Evolutionary conservation across 306 rosid genomes (phyloP).

Genomic region (Inga oerstediana): DNA sequence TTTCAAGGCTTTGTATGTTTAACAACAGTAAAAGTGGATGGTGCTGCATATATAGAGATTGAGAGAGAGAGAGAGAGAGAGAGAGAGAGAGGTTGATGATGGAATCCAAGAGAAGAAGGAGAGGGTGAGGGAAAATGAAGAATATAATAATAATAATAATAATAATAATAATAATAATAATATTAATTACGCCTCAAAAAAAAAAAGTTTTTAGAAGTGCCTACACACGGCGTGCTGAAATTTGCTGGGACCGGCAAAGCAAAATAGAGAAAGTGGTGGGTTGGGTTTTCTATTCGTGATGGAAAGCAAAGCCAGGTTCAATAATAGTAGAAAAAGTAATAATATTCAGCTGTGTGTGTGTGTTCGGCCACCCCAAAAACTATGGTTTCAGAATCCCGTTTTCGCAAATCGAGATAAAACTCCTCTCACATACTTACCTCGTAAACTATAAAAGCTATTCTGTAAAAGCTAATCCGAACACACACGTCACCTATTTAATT

Average conservation of each 20-base stretch:
- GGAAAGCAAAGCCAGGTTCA: conserved; percentile 34
- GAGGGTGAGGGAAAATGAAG: not conserved
- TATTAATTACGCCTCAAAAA: not conserved
- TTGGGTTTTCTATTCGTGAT: conserved; percentile 27
- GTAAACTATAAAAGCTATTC: too few species aligned
- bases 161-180: not conserved
- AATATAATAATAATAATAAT: not conserved
- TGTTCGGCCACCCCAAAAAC: too few species aligned
- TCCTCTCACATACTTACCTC: too few species aligned
- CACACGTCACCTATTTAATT: not conserved
- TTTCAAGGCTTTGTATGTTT: conserved; percentile 28
- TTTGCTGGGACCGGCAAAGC: conserved; percentile 67
- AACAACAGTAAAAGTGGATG: conserved; percentile 52
- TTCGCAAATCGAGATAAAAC: too few species aligned
- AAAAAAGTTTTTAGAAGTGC: conserved; percentile 48
- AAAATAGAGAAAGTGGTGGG: conserved; percentile 36
- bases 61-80: not conserved
- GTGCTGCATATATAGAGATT: conserved; percentile 50
- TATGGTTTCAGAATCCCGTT: too few species aligned
- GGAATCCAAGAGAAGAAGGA: conserved; percentile 46
- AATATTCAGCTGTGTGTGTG: not conserved
- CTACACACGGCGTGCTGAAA: conserved; percentile 47
- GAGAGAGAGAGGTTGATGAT: conserved; percentile 41
- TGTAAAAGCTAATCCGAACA: too few species aligned
- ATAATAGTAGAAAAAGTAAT: not conserved